Conservation (phyloP, 805 yeast species). For the Blastobotrys attinorum region DNA sequence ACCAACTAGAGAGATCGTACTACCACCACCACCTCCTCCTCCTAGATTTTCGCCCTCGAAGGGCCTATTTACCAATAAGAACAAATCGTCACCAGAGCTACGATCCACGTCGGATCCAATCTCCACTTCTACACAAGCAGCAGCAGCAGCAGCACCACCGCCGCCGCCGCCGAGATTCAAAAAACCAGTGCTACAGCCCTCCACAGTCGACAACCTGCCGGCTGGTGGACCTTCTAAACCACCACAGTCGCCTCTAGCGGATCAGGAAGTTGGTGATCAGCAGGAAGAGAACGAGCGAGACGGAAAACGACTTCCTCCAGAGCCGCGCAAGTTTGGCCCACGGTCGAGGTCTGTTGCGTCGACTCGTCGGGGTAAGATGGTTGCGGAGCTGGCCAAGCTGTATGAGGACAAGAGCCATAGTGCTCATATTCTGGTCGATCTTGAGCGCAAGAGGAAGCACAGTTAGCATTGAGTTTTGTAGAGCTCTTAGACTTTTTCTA, state of each 20-base stretch:
- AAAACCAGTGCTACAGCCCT: not conserved
- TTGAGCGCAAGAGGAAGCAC: constrained; percentile 9
- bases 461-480: not conserved
- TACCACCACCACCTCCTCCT: not conserved
- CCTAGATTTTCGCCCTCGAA: not conserved
- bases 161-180: not conserved
- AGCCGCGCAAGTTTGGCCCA: constrained; percentile 19
- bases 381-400: constrained; percentile 52
- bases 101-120: constrained; percentile 1
- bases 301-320: constrained; percentile 11
- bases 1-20: not conserved
- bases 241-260: not conserved
- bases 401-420: constrained; percentile 47
- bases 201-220: not conserved
- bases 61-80: not conserved
- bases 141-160: not conserved
- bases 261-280: not conserved
- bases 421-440: constrained; percentile 16
- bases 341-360: constrained; percentile 24
- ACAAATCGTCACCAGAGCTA: constrained; percentile 6
- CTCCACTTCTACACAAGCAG: no score
- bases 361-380: constrained; percentile 47
- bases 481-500: not conserved
- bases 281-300: not conserved
- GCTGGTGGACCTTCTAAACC: no score